A percentile compares a stretch with the other conserved stretches of the same genome.
Conservation (phyloP, 164 flowering plant genomes). For the Liriodendron chinense region DNA sequence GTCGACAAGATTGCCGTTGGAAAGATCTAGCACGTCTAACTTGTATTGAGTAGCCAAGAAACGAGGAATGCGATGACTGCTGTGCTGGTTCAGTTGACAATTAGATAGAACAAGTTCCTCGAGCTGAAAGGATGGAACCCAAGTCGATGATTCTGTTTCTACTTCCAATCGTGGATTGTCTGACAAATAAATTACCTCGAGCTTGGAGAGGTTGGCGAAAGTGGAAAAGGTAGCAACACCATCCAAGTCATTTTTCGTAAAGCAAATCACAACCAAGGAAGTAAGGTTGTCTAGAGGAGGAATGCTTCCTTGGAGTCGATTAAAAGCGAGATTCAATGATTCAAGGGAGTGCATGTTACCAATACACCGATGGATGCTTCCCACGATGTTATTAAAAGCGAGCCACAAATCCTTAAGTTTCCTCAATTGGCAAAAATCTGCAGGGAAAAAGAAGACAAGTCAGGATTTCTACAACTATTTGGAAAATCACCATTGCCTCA, state of each 20-base stretch:
- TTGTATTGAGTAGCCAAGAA: neutral
- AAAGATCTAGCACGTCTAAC: neutral
- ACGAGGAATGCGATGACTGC: neutral
- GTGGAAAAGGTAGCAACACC: neutral
- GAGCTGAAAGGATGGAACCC: slow-evolving; percentile 3
- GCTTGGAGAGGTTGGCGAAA: slow-evolving; percentile 5
- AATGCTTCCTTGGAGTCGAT: neutral
- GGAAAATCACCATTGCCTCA: too few relatives aligned
- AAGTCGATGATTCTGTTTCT: neutral
- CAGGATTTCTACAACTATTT: too few relatives aligned
- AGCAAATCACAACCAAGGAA: neutral
- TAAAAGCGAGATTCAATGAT: neutral
- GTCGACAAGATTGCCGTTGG: neutral
- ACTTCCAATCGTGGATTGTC: neutral
- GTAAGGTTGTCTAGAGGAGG: too few relatives aligned
- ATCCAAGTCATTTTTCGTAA: neutral
- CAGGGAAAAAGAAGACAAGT: neutral
- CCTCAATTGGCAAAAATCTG: neutral
- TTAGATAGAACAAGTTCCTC: neutral
- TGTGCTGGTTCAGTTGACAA: neutral
- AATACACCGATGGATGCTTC: neutral
- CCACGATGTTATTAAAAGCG: neutral
- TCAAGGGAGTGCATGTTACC: neutral
- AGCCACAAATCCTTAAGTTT: neutral
- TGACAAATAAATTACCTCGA: neutral